Conservation (phyloP, 2,329 filamentous ascomycete species). For the Ilyonectria sp. region DNA sequence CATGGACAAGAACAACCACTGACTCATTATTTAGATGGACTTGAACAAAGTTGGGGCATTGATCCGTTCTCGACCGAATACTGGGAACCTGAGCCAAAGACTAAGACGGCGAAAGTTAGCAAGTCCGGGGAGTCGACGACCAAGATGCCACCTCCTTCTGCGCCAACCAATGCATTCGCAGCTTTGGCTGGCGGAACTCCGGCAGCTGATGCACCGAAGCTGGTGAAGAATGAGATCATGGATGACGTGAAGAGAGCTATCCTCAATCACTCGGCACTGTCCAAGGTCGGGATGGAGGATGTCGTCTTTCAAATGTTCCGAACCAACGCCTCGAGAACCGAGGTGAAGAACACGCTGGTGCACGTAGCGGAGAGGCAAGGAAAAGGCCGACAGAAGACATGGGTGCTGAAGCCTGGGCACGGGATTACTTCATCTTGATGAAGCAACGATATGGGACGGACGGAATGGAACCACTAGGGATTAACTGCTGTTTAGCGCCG, state of each 20-base stretch:
- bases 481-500: constrained; percentile 46
- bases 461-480: constrained; percentile 37
- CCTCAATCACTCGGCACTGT: constrained; percentile 56
- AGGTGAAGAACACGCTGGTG: constrained; percentile 61
- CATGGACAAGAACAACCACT: constrained; percentile 16
- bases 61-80: constrained; percentile 89
- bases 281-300: constrained; percentile 59
- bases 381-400: constrained; percentile 55
- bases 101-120: constrained; percentile 38
- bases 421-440: constrained; percentile 49
- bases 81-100: constrained; percentile 72
- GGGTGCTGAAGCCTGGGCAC: constrained; percentile 58
- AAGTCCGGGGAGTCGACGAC: constrained; percentile 33
- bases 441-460: constrained; percentile 23
- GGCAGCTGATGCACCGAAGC: constrained; percentile 43
- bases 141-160: constrained; percentile 54
- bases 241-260: constrained; percentile 60
- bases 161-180: constrained; percentile 56
- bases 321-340: constrained; percentile 54
- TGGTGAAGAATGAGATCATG: constrained; percentile 58
- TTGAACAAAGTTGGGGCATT: constrained; percentile 71
- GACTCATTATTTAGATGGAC: constrained; percentile 55
- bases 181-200: constrained; percentile 47
- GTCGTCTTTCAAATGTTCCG: constrained; percentile 58
- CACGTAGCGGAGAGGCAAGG: constrained; percentile 58